phyloP scores from a whole-genome alignment of 2,329 filamentous ascomycete species.

The Didymella pomorum region DNA sequence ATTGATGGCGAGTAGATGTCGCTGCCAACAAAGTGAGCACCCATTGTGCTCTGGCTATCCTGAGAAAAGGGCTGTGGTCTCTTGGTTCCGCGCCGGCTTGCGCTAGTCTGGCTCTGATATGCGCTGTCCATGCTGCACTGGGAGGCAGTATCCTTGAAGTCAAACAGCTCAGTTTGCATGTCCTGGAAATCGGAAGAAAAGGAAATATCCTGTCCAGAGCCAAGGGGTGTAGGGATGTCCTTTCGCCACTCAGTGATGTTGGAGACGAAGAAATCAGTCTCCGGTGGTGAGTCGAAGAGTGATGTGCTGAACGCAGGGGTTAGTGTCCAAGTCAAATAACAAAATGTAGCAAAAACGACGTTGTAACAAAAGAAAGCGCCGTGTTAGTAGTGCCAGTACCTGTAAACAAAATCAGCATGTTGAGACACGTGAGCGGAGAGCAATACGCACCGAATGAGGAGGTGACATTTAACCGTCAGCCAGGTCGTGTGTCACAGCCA shows the following conservation, averaged over 20 bases:
- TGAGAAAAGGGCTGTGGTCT: conserved; percentile 41
- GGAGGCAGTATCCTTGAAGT: conserved; percentile 50
- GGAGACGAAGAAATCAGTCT: conserved; percentile 47
- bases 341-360: conserved; percentile 24
- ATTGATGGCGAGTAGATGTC: conserved; percentile 49
- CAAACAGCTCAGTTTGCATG: conserved; percentile 47
- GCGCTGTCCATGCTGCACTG: conserved; percentile 55
- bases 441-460: conserved; percentile 8
- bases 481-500: background rate
- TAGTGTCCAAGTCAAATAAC: conserved; percentile 44
- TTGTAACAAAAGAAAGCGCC: conserved; percentile 44
- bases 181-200: conserved; percentile 46
- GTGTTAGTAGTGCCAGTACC: conserved; percentile 44
- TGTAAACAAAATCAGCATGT: conserved; percentile 1
- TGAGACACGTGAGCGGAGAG: background rate
- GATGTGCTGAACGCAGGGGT: conserved; percentile 51
- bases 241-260: conserved; percentile 55
- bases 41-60: conserved; percentile 41
- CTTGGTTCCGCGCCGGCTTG: conserved; percentile 43
- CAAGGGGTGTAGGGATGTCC: conserved; percentile 47
- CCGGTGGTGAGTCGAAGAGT: conserved; percentile 48
- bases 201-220: conserved; percentile 47
- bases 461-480: background rate
- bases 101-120: conserved; percentile 52
- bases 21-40: conserved; percentile 42